Conservation (phyloP, 2,329 filamentous ascomycete genomes). For the Didymella exigua region DNA sequence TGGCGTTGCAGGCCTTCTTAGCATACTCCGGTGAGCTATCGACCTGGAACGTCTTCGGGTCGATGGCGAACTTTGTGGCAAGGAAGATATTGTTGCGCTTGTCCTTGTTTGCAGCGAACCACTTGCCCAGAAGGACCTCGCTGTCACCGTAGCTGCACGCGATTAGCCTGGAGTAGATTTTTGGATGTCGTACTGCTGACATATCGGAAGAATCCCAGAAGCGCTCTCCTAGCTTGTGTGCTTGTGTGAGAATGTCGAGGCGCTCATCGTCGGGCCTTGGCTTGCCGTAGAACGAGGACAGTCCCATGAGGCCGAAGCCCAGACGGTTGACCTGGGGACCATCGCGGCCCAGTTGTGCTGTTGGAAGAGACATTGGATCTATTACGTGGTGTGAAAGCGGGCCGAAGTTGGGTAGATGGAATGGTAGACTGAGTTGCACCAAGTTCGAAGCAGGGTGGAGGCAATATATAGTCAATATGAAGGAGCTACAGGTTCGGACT, state of each 20-base stretch:
- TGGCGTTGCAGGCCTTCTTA: slow-evolving; percentile 48
- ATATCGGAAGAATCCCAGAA: slow-evolving; percentile 38
- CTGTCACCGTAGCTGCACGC: slow-evolving; percentile 35
- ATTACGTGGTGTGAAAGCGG: too few relatives aligned
- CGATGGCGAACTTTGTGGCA: slow-evolving; percentile 46
- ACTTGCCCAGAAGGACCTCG: slow-evolving; percentile 44
- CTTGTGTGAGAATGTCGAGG: slow-evolving; percentile 58
- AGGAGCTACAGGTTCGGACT: not conserved
- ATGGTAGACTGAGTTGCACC: not conserved
- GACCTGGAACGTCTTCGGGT: slow-evolving; percentile 52
- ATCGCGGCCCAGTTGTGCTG: slow-evolving; percentile 57
- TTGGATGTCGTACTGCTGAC: slow-evolving; percentile 14
- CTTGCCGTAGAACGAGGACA: slow-evolving; percentile 55
- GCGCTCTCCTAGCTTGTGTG: slow-evolving; percentile 57
- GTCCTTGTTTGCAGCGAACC: slow-evolving; percentile 47
- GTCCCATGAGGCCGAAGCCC: slow-evolving; percentile 62
- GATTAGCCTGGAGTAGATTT: not conserved
- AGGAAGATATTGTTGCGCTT: slow-evolving; percentile 56
- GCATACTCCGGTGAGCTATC: slow-evolving; percentile 51
- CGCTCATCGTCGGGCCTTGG: slow-evolving; percentile 57
- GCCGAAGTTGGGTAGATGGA: too few relatives aligned
- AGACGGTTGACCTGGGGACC: slow-evolving; percentile 58
- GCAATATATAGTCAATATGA: not conserved
- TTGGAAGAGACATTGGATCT: slow-evolving; percentile 45
- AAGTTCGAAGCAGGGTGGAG: not conserved